A percentile compares a stretch with the other conserved stretches of the same genome.
Evolutionary conservation across 306 rosid species (phyloP).

Genomic region (Psophocarpus tetragonolobus): DNA sequence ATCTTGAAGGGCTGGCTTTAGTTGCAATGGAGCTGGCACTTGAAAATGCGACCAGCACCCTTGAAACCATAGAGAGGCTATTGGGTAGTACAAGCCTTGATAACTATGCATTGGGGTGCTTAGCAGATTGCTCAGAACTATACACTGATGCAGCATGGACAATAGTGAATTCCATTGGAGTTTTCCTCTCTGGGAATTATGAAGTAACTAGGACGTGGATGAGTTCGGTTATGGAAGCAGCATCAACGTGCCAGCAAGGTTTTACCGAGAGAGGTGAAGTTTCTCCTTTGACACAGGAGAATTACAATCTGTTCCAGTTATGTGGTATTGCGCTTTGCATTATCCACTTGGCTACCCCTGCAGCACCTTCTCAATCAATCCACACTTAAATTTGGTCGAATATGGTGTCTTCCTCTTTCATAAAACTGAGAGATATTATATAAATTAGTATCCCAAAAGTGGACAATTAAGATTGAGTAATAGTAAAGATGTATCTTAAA

Average conservation of each 20-base stretch:
- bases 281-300: slow-evolving; percentile 61
- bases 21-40: slow-evolving; percentile 66
- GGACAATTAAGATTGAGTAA: background rate
- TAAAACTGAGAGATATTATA: background rate
- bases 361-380: background rate
- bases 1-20: slow-evolving; percentile 58
- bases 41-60: slow-evolving; percentile 41
- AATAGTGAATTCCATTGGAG: slow-evolving; percentile 42
- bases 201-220: slow-evolving; percentile 35
- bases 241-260: slow-evolving; percentile 58
- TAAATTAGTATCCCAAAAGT: background rate
- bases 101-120: slow-evolving; percentile 29
- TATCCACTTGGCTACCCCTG: slow-evolving; percentile 30
- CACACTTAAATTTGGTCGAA: background rate
- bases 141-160: slow-evolving; percentile 51
- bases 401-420: background rate
- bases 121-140: slow-evolving; percentile 58
- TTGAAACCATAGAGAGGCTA: slow-evolving; percentile 41
- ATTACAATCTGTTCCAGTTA: slow-evolving; percentile 53
- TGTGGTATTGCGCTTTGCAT: slow-evolving; percentile 63
- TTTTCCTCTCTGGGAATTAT: slow-evolving; percentile 46
- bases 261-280: slow-evolving; percentile 51
- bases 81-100: slow-evolving; percentile 23
- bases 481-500: background rate
- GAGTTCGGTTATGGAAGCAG: slow-evolving; percentile 61